Conservation (phyloP, 2,329 filamentous ascomycete genomes). For the Fusarium subglutinans region DNA sequence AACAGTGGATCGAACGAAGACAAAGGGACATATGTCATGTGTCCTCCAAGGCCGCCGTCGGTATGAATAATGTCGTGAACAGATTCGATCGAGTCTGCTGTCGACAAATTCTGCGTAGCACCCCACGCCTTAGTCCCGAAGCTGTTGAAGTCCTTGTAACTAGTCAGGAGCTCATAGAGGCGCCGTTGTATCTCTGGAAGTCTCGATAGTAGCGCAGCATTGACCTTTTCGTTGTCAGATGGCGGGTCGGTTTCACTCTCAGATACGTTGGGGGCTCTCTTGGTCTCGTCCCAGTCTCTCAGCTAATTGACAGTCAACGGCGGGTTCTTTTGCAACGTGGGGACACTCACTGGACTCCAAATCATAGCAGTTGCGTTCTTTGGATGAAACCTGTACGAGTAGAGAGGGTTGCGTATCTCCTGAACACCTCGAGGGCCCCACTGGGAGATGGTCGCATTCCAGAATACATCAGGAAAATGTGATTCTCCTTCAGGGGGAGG, state of each 20-base stretch:
- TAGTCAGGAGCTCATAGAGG: conserved; percentile 73
- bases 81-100: conserved; percentile 71
- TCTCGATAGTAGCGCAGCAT: conserved; percentile 55
- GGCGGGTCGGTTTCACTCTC: conserved; percentile 44
- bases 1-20: conserved; percentile 84
- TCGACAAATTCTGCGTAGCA: conserved; percentile 54
- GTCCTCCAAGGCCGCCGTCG: conserved; percentile 67
- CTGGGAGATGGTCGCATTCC: conserved; percentile 60
- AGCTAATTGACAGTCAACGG: conserved; percentile 53
- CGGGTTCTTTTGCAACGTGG: too few relatives aligned
- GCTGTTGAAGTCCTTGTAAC: conserved; percentile 72
- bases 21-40: conserved; percentile 76
- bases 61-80: conserved; percentile 72
- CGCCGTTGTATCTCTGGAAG: conserved; percentile 67
- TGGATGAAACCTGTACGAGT: conserved; percentile 68
- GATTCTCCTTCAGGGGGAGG: conserved; percentile 58
- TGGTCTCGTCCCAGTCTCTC: conserved; percentile 67
- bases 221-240: conserved; percentile 69
- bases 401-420: conserved; percentile 69
- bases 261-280: conserved; percentile 60
- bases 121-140: conserved; percentile 76
- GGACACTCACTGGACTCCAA: conserved; percentile 64
- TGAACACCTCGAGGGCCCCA: conserved; percentile 66
- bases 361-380: conserved; percentile 67
- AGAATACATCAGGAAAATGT: conserved; percentile 56